A percentile compares a stretch with the other conserved stretches of the same genome.
phyloP scores from a whole-genome alignment of 768 basidiomycete genomes.

The Tricholoma hemisulphureum region DNA sequence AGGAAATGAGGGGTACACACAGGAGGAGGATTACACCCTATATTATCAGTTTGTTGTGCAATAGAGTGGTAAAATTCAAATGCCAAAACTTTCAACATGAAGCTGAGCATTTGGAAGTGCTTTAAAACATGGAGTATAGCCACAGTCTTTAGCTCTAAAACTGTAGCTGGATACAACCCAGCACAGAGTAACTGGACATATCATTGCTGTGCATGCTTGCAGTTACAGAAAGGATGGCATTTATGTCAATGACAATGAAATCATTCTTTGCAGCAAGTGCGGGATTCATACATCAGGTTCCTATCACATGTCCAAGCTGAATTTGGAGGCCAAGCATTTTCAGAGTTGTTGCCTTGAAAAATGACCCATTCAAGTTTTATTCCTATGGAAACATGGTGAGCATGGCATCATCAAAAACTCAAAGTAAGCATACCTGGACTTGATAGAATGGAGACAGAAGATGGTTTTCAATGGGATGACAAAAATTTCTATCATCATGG shows the following conservation, averaged over 20 bases:
- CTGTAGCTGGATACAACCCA: slow-evolving; percentile 9
- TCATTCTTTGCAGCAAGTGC: background rate
- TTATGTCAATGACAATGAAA: too few species aligned
- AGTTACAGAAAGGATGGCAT: too few species aligned
- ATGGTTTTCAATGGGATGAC: background rate
- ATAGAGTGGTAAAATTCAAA: slow-evolving; percentile 14
- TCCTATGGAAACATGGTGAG: background rate
- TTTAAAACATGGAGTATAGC: slow-evolving; percentile 9
- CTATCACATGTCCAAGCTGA: background rate
- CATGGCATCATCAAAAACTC: background rate
- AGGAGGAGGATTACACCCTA: background rate
- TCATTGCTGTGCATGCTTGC: too few species aligned
- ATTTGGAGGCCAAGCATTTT: background rate
- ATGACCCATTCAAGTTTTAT: slow-evolving; percentile 2
- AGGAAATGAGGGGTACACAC: background rate
- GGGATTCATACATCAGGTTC: background rate
- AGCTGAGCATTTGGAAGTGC: slow-evolving; percentile 11
- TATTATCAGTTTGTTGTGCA: slow-evolving; percentile 6
- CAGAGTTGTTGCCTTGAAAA: too few species aligned
- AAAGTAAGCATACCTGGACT: background rate
- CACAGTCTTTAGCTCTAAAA: slow-evolving; percentile 2
- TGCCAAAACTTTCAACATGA: slow-evolving; percentile 11
- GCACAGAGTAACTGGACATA: slow-evolving; percentile 7
- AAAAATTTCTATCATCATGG: background rate
- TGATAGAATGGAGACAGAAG: background rate